A percentile compares a stretch with the other conserved stretches of the same genome.
Conservation (phyloP, 176 grass and related monocot genomes). For the Phyllostachys edulis region DNA sequence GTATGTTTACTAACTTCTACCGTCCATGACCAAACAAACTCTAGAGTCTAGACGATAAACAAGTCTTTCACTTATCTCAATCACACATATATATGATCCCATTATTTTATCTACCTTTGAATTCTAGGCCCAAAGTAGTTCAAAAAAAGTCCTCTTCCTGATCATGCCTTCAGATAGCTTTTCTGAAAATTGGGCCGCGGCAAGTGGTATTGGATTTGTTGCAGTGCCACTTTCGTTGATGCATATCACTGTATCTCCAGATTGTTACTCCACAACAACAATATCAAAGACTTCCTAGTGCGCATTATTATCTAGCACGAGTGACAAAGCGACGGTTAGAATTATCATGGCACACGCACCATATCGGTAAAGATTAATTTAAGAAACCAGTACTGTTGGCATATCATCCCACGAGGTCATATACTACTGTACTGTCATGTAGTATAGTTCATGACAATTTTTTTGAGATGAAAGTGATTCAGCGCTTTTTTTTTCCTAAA, state of each 20-base stretch:
- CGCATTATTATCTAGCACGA: neutral
- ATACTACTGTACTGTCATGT: neutral
- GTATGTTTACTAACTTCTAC: neutral
- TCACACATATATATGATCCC: neutral
- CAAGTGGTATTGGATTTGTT: constrained; percentile 14
- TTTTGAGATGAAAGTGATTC: constrained; percentile 17
- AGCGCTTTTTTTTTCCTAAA: neutral
- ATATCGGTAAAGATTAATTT: neutral
- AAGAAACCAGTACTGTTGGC: neutral
- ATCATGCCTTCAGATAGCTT: constrained; percentile 45
- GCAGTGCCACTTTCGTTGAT: neutral
- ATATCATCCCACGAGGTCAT: neutral
- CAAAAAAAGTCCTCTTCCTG: constrained; percentile 2
- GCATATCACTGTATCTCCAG: constrained; percentile 3
- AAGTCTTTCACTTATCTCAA: constrained; percentile 16
- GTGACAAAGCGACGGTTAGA: neutral
- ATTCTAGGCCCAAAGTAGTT: constrained; percentile 24
- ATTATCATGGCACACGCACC: neutral
- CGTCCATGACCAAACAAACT: constrained; percentile 9
- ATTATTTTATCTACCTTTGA: constrained; percentile 17
- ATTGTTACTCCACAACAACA: neutral
- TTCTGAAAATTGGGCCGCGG: neutral
- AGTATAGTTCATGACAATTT: neutral
- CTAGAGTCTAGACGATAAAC: neutral
- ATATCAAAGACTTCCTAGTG: neutral